These are phyloP conservation scores for Sequoiadendron giganteum DNA, from an alignment of 75 land plant genomes.

Conservation along the genomic window DNA sequence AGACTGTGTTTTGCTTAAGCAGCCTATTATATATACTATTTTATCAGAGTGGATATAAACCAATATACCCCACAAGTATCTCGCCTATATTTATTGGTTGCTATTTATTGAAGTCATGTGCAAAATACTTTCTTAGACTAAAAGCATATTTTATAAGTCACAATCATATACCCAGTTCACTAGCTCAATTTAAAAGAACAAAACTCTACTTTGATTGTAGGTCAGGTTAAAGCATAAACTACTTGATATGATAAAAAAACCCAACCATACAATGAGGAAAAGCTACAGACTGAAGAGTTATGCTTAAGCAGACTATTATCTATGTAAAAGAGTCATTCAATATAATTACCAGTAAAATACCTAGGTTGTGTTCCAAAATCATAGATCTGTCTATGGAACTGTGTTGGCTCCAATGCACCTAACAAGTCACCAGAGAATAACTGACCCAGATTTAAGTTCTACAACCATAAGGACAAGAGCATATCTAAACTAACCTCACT, in stretches of 20 bases:
- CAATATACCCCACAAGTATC: neutral
- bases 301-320: neutral
- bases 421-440: neutral
- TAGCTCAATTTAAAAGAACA: neutral
- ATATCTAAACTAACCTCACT: neutral
- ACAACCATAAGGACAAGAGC: neutral
- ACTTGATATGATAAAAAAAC: neutral
- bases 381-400: conserved; percentile 16
- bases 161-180: neutral
- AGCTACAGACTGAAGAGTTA: neutral
- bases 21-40: neutral
- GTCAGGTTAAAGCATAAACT: neutral
- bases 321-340: neutral
- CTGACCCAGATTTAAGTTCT: neutral
- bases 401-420: conserved; percentile 52
- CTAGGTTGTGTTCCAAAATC: conserved; percentile 68
- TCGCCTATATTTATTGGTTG: neutral
- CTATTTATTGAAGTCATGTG: neutral
- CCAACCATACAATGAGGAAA: neutral
- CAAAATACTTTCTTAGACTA: neutral
- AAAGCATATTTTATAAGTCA: neutral
- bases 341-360: conserved; percentile 75
- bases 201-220: neutral
- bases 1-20: neutral
- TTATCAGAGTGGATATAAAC: neutral